Percentiles rank a stretch among this genome's conserved stretches.
phyloP scores from a whole-genome alignment of 164 flowering plant species.

The Brasenia schreberi region DNA sequence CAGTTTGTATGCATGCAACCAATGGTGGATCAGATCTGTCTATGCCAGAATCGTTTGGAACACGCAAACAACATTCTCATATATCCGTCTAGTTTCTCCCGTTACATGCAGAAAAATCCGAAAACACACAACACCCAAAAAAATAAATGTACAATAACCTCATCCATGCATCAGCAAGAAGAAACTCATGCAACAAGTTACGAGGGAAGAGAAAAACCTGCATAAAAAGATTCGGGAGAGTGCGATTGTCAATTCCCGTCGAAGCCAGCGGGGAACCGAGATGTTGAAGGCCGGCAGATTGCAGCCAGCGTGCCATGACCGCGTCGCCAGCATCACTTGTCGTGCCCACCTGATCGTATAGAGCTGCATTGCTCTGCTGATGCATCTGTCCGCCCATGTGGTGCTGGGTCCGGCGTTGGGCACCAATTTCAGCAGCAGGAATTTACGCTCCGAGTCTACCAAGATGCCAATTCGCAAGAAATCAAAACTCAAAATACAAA shows the following conservation, averaged over 20 bases:
- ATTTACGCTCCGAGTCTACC: background rate
- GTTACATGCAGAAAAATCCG: too few relatives aligned
- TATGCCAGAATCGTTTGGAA: too few relatives aligned
- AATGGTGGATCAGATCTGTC: background rate
- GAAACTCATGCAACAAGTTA: too few relatives aligned
- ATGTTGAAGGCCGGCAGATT: slow-evolving; percentile 98
- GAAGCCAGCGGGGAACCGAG: slow-evolving; percentile 93
- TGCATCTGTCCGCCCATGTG: slow-evolving; percentile 99
- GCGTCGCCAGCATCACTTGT: slow-evolving; percentile 84
- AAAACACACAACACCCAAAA: too few relatives aligned
- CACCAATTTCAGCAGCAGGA: slow-evolving; percentile 59
- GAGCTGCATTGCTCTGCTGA: slow-evolving; percentile 79
- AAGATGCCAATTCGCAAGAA: slow-evolving; percentile 1
- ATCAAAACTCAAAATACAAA: slow-evolving; percentile 9
- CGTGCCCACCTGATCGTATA: slow-evolving; percentile 65
- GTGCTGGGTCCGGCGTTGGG: slow-evolving; percentile 88
- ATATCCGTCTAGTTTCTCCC: too few relatives aligned
- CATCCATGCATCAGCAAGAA: too few relatives aligned
- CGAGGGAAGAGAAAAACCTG: slow-evolving; percentile 34
- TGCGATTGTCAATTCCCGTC: slow-evolving; percentile 61
- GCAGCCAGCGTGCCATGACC: slow-evolving; percentile 97
- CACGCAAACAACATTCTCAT: too few relatives aligned
- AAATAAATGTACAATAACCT: too few relatives aligned
- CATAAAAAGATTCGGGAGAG: slow-evolving; percentile 77
- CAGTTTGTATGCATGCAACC: background rate